Evolutionary conservation across 306 rosid genomes (phyloP).

Genomic region (Sechiopsis laciniata): DNA sequence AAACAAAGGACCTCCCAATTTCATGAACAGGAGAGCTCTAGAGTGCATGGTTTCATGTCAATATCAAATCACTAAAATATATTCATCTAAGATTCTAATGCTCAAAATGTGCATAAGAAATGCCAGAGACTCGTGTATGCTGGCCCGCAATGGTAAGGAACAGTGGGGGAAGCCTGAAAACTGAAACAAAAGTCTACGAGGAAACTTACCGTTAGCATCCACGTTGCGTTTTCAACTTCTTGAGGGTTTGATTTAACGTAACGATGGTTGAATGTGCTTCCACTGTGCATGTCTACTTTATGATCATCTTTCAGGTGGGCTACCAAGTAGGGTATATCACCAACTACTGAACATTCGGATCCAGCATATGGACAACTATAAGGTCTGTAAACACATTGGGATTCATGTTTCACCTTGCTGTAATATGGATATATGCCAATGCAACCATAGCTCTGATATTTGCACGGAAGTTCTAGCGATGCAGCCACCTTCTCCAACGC

Average conservation of each 20-base stretch:
- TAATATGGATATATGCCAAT: constrained; percentile 79
- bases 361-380: constrained; percentile 96
- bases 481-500: constrained; percentile 96
- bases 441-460: constrained; percentile 77
- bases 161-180: background rate
- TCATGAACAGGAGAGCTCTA: background rate
- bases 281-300: constrained; percentile 95
- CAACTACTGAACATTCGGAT: constrained; percentile 67
- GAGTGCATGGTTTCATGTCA: background rate
- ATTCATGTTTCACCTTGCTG: constrained; percentile 88
- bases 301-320: constrained; percentile 81
- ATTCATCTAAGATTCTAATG: background rate
- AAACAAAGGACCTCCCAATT: constrained; percentile 4
- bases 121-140: background rate
- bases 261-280: constrained; percentile 92
- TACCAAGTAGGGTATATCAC: constrained; percentile 77
- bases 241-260: constrained; percentile 92
- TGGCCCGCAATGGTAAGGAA: no score
- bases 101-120: constrained; percentile 4
- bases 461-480: constrained; percentile 87
- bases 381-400: constrained; percentile 67
- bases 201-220: constrained; percentile 73
- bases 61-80: background rate
- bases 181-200: constrained; percentile 2
- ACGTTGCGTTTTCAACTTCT: constrained; percentile 94